Evolutionary conservation across 2,329 filamentous ascomycete genomes (phyloP).

Genomic region (Clonostachys solani): DNA sequence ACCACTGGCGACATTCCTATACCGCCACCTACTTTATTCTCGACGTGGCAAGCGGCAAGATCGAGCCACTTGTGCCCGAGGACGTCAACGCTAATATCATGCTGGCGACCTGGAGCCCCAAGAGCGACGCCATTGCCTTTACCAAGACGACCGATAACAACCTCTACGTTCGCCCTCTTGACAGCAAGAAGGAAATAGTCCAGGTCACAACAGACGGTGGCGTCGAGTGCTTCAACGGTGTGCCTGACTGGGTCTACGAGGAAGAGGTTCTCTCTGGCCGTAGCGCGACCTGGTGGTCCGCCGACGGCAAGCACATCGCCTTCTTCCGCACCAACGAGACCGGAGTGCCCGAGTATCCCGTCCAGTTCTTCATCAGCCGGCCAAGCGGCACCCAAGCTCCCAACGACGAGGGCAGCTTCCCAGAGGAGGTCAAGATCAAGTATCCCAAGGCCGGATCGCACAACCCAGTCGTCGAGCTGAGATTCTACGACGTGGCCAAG

Average conservation of each 20-base stretch:
- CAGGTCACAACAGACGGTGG: slow-evolving; percentile 86
- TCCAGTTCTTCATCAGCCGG: slow-evolving; percentile 88
- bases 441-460: slow-evolving; percentile 95
- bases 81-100: slow-evolving; percentile 66
- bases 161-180: slow-evolving; percentile 69
- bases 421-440: slow-evolving; percentile 87
- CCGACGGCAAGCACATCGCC: slow-evolving; percentile 82
- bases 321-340: slow-evolving; percentile 95
- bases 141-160: slow-evolving; percentile 74
- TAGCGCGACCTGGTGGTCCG: slow-evolving; percentile 92
- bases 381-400: slow-evolving; percentile 70
- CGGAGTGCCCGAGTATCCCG: slow-evolving; percentile 81
- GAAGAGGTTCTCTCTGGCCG: slow-evolving; percentile 62
- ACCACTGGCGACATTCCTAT: slow-evolving; percentile 88
- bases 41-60: slow-evolving; percentile 76
- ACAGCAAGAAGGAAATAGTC: slow-evolving; percentile 35
- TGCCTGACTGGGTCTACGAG: slow-evolving; percentile 97
- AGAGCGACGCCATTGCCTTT: slow-evolving; percentile 83
- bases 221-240: slow-evolving; percentile 85
- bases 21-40: slow-evolving; percentile 88
- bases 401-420: slow-evolving; percentile 77
- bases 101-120: slow-evolving; percentile 84
- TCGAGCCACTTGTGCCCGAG: slow-evolving; percentile 70
- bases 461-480: slow-evolving; percentile 83
- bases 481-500: slow-evolving; percentile 82